Base-by-base conservation (phyloP, 257 asterid genomes). In the Mitragyna speciosa region DNA sequence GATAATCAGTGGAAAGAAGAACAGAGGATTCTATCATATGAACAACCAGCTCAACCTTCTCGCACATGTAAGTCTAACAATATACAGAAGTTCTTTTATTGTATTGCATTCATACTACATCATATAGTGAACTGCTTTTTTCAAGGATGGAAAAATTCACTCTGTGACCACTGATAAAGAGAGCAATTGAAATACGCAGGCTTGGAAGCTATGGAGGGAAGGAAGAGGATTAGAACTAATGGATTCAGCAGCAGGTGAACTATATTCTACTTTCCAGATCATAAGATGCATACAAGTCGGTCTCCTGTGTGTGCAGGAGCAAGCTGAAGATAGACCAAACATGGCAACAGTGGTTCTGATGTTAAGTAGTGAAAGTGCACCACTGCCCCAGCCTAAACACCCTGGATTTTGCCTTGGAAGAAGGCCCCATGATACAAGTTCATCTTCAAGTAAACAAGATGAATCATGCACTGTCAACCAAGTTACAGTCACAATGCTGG, bases 291-390 rank as follows among this genome's bases (percentile, higher is more conserved):
- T 87, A 71, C 89, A 87, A 24, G 91, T 84, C 0, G 93, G 84
- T 10, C 84, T 87, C 12, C 74, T 89, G n/a, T 87, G 91, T 47
- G 90, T 89, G 26, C 92, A 89, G 59, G 83, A 86, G 51, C 82
- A 72, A 43, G 86, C 88, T 28, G 92, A 89, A 69, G 91, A 87
- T 52, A 66, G 91, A 33, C 91, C 92, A 2, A 86, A 58, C 76
- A 89, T 87, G 89, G 84, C 83, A 22, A 79, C 82, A 0, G 89
- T 87, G n/a, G 88, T 81, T 6, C 81, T 81, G 19, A 84, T 89
- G 91, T 79, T 83, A 74, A 82, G 87, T 72, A 86, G 82, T 65
- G 88, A 82, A 77, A 83, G 52, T 24, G 81, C 88, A 6, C 12
- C 82, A 7, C 31, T 89, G 78, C 81, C 89, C 5, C 86, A 84